phyloP scores from a whole-genome alignment of 23 red algal species.

The Pyropia yezoensis region DNA sequence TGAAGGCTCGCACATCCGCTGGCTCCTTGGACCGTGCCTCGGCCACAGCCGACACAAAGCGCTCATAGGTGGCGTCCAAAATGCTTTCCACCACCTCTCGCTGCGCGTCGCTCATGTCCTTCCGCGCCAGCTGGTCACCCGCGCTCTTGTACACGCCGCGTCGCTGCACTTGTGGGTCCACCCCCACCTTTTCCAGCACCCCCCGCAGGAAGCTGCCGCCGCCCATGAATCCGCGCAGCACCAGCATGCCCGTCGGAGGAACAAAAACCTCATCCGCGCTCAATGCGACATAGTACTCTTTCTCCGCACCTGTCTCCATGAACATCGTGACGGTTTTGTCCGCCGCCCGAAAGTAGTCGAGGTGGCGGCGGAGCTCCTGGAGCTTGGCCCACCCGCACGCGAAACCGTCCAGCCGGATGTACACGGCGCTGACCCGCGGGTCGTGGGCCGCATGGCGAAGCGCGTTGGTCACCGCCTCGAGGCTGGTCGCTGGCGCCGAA shows the following conservation, averaged over 20 bases:
- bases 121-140: constrained; percentile 82
- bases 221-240: constrained; percentile 62
- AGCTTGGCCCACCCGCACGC: constrained; percentile 82
- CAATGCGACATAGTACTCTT: constrained; percentile 72
- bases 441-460: constrained; percentile 85
- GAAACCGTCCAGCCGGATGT: constrained; percentile 50
- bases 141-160: constrained; percentile 94
- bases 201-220: constrained; percentile 76
- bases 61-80: constrained; percentile 45
- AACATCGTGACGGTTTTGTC: constrained; percentile 74
- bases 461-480: constrained; percentile 36
- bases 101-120: constrained; percentile 68
- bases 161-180: constrained; percentile 88
- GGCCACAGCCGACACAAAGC: constrained; percentile 38
- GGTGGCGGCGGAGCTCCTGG: constrained; percentile 81
- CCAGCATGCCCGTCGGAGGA: constrained; percentile 64
- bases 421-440: constrained; percentile 79
- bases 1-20: constrained; percentile 28
- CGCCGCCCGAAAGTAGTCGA: constrained; percentile 71
- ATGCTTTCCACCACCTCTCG: constrained; percentile 72
- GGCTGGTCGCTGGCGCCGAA: constrained; percentile 15
- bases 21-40: constrained; percentile 13
- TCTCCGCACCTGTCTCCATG: constrained; percentile 54
- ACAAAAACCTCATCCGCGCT: constrained; percentile 66
- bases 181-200: constrained; percentile 88